Evolutionary conservation across 345 rosid genomes (phyloP).

Genomic region (Rhizophora apiculata): DNA sequence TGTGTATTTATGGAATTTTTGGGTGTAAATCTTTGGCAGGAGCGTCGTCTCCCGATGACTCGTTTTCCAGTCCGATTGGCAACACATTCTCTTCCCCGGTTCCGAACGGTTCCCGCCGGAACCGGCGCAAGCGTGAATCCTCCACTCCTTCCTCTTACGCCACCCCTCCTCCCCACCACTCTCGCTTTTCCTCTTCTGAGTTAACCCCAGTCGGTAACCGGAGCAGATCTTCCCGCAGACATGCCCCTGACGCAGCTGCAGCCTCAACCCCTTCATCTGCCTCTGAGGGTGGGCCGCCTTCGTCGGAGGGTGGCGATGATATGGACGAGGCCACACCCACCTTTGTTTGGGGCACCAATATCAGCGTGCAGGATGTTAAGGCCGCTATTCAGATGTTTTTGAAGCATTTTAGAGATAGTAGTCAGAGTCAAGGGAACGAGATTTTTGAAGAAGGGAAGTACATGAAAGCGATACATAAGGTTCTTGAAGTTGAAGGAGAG

Average conservation of each 20-base stretch:
- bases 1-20: not conserved
- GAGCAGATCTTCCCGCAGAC: constrained; percentile 31
- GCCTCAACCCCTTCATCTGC: constrained; percentile 48
- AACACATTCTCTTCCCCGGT: constrained; percentile 60
- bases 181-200: constrained; percentile 37
- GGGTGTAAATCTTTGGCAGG: constrained; percentile 22
- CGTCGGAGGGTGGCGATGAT: constrained; percentile 70
- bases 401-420: constrained; percentile 69
- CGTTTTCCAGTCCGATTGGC: constrained; percentile 61
- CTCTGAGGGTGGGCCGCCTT: constrained; percentile 41
- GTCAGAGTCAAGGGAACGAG: constrained; percentile 35
- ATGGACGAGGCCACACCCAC: constrained; percentile 71
- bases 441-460: constrained; percentile 80
- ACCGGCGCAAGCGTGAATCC: constrained; percentile 16
- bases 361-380: constrained; percentile 89
- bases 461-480: constrained; percentile 62
- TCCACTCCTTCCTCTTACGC: constrained; percentile 1
- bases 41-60: constrained; percentile 66
- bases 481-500: constrained; percentile 84
- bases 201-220: constrained; percentile 50
- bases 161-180: constrained; percentile 16
- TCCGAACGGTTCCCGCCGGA: constrained; percentile 27
- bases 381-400: constrained; percentile 82
- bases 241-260: constrained; percentile 5
- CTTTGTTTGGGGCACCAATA: constrained; percentile 94